A percentile compares a stretch with the other conserved stretches of the same genome.
phyloP scores from a whole-genome alignment of 2,329 filamentous ascomycete species.

The Diplodia seriata region DNA sequence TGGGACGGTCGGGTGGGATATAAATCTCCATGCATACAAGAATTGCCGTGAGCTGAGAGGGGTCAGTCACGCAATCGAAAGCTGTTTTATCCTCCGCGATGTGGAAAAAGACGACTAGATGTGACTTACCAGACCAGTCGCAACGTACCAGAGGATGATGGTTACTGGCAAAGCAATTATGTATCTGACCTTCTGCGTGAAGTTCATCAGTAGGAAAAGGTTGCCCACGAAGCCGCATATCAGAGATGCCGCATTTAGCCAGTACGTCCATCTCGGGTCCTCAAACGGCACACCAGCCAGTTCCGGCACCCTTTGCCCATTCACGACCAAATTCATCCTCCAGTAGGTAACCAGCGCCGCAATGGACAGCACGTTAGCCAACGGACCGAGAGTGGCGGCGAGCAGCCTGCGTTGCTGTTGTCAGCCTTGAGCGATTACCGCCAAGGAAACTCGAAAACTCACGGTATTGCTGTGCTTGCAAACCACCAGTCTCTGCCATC shows the following conservation, averaged over 20 bases:
- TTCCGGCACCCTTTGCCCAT: constrained; percentile 58
- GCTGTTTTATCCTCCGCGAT: not conserved
- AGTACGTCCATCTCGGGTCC: constrained; percentile 77
- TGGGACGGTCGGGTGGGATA: constrained; percentile 54
- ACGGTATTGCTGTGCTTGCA: constrained; percentile 47
- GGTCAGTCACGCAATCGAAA: constrained; percentile 8
- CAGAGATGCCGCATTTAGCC: constrained; percentile 79
- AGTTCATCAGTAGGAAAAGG: constrained; percentile 82
- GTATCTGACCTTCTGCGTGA: constrained; percentile 80
- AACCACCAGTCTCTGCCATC: constrained; percentile 48
- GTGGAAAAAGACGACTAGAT: not conserved
- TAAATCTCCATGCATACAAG: constrained; percentile 71
- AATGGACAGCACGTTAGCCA: constrained; percentile 87
- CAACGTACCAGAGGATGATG: constrained; percentile 77
- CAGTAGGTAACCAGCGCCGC: constrained; percentile 83
- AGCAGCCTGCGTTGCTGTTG: constrained; percentile 59
- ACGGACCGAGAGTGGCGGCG: constrained; percentile 81
- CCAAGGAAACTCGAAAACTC: not conserved
- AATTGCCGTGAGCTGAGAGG: constrained; percentile 65
- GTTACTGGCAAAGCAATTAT: constrained; percentile 82
- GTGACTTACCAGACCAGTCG: constrained; percentile 63
- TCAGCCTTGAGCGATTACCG: not conserved
- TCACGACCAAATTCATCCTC: constrained; percentile 65
- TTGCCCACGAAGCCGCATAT: constrained; percentile 79
- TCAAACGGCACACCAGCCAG: constrained; percentile 62